Base-by-base conservation (phyloP, 2,329 filamentous ascomycete species). In the Thermomyces lanuginosus region DNA sequence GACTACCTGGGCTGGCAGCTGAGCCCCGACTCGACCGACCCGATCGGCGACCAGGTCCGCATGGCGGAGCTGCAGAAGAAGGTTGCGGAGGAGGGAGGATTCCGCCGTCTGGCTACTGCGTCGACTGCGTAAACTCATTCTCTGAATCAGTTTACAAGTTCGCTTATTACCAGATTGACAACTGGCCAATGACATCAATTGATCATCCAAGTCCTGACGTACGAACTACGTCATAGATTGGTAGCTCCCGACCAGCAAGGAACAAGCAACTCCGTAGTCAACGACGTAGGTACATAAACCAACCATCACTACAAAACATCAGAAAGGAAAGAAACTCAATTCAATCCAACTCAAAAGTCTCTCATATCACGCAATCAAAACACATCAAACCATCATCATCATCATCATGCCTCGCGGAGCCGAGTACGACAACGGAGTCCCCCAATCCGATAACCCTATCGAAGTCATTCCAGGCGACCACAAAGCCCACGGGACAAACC, bases 31-130 rank as follows among this genome's bases (percentile, higher is more conserved):
- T 76, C 73, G 0, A 48, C 51, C 21, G 76, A 82, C 48, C 77
- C 76, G 0, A 62, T 55, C 1, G 75, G 72, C 7, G 76, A 83
- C 41, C 76, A 83, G 66, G 77, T 76, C 66, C 63, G 65, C 20
- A 82, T 82, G 71, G 69, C 61, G 3, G 60, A 63, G 39, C 53
- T 82, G 41, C 77, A 82, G 60, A 61, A 72, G 51, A 60, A 69
- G 30, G 66, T 82, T 36, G 72, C 73, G 25, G 52, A 50, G 21
- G 55, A 65, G 21, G 77, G 77, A 22, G 76, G 77, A 2, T 82
- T 51, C 32, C 46, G 45, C 38, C 45, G 54, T 16, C 31, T 57
- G 25, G 38, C 45, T 23, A 40, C 48, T 24, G 17, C 34, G 8
- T 26, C 18, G 17, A 14, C 23, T 10, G 22, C 19, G 10, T 29